Percentiles rank a stretch among this genome's conserved stretches.
These are phyloP conservation scores for Nepenthes mirabilis DNA, from an alignment of 148 eudicot genomes.

Conservation along the genomic window DNA sequence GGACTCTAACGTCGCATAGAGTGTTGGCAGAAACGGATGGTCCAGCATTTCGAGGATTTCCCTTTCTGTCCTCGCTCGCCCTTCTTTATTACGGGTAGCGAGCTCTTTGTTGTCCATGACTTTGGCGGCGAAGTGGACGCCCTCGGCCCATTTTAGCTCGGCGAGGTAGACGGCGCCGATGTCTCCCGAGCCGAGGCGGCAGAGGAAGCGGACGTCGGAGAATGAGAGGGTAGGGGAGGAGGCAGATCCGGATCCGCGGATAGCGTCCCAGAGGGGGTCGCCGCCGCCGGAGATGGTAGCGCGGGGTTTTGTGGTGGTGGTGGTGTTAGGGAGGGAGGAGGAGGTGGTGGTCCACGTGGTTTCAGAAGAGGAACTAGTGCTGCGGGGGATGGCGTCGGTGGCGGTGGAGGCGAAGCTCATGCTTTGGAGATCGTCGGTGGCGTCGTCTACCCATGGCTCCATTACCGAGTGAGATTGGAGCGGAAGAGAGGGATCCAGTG, in stretches of 20 bases:
- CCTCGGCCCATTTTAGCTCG: slow-evolving; percentile 38
- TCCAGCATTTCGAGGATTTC: slow-evolving; percentile 71
- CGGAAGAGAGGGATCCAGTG: too few relatives aligned
- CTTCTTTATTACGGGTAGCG: slow-evolving; percentile 56
- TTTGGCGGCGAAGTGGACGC: slow-evolving; percentile 59
- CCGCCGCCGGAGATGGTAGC: slow-evolving; percentile 14
- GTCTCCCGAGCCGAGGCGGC: slow-evolving; percentile 82
- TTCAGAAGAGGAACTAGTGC: slow-evolving; percentile 55
- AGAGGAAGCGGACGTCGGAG: slow-evolving; percentile 63
- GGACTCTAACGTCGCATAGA: slow-evolving; percentile 47
- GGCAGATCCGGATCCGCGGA: slow-evolving; percentile 17
- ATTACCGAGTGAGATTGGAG: too few relatives aligned
- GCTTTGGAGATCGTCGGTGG: slow-evolving; percentile 62
- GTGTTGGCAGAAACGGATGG: slow-evolving; percentile 78
- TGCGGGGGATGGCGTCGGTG: slow-evolving; percentile 34
- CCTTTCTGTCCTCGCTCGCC: slow-evolving; percentile 55
- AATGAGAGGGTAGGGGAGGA: slow-evolving; percentile 20
- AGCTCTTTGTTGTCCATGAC: slow-evolving; percentile 79
- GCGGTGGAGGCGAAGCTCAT: slow-evolving; percentile 79
- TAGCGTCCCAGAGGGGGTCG: slow-evolving; percentile 30
- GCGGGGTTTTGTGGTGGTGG: slow-evolving; percentile 10
- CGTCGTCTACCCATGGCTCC: slow-evolving; percentile 24
- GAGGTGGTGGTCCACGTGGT: slow-evolving; percentile 45
- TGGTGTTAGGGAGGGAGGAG: slow-evolving; percentile 17
- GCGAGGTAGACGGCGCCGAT: slow-evolving; percentile 82